phyloP scores from a whole-genome alignment of 208 protist species.

The Acanthamoeba lenticulata region DNA sequence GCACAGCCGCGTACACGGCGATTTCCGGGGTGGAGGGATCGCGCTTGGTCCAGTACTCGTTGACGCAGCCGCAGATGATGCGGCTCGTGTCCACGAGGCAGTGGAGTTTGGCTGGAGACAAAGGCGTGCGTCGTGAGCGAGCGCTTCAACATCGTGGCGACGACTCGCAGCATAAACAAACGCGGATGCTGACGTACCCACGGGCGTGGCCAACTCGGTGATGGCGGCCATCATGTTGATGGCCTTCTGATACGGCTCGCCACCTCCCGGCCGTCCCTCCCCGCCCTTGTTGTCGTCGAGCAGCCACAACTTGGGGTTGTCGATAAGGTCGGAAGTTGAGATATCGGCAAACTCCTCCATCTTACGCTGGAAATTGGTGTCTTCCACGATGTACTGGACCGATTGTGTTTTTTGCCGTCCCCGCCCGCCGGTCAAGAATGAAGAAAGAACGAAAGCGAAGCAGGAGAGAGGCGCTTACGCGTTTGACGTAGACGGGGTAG shows the following conservation, averaged over 20 bases:
- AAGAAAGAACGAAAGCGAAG: too few relatives aligned
- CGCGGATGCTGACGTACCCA: neutral
- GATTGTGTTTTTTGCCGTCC: neutral
- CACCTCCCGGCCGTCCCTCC: neutral
- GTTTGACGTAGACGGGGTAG: conserved; percentile 12
- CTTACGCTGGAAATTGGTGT: conserved; percentile 4
- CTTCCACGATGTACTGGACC: conserved; percentile 20
- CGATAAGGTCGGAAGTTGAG: neutral
- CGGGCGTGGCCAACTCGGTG: conserved; percentile 9
- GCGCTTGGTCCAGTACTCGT: conserved; percentile 12
- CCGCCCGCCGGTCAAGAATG: neutral
- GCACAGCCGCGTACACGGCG: conserved; percentile 3
- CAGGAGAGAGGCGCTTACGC: neutral
- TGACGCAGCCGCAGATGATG: conserved; percentile 41
- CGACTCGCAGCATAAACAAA: neutral
- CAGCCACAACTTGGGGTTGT: conserved; percentile 42
- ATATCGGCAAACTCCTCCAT: conserved; percentile 32
- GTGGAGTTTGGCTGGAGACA: neutral
- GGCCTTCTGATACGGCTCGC: conserved; percentile 34
- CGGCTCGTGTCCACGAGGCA: conserved; percentile 27
- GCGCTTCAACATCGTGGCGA: too few relatives aligned
- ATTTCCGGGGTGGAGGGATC: neutral
- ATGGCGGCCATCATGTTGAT: conserved; percentile 47
- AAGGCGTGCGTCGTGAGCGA: neutral
- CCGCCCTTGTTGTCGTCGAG: conserved; percentile 31